Conservation (phyloP, 2,329 filamentous ascomycete species). For the Alternaria incomplexa region DNA sequence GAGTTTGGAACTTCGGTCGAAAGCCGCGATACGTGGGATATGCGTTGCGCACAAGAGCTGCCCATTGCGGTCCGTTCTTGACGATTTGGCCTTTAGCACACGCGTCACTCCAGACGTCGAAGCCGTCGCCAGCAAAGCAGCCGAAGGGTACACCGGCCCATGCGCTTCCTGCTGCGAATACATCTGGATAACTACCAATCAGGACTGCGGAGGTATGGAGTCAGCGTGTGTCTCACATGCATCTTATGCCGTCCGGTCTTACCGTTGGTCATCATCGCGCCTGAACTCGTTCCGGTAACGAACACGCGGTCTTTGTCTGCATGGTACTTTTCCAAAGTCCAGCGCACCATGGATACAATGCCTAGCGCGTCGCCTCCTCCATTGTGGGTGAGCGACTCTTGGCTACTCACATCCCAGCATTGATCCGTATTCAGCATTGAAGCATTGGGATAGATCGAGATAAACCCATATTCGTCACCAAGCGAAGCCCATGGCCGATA, state of each 20-base stretch:
- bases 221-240: not conserved
- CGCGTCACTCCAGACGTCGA: conserved; percentile 38
- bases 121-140: conserved; percentile 42
- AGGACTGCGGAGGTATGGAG: conserved; percentile 20
- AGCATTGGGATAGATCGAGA: conserved; percentile 40
- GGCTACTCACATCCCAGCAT: conserved; percentile 46
- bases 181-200: conserved; percentile 41
- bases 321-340: conserved; percentile 35
- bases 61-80: conserved; percentile 41
- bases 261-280: conserved; percentile 45
- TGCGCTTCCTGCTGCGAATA: conserved; percentile 44
- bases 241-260: not conserved
- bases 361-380: conserved; percentile 43
- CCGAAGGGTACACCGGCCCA: conserved; percentile 46
- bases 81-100: conserved; percentile 42
- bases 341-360: conserved; percentile 42
- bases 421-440: conserved; percentile 36
- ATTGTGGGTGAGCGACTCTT: conserved; percentile 39
- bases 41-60: conserved; percentile 32
- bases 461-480: conserved; percentile 43
- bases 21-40: conserved; percentile 40
- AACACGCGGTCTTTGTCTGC: conserved; percentile 41
- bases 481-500: conserved; percentile 36
- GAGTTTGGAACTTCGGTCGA: conserved; percentile 41
- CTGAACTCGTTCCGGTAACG: conserved; percentile 43